Conservation (phyloP, 1,284 basidiomycete species). For the Rhodotorula sp. region DNA sequence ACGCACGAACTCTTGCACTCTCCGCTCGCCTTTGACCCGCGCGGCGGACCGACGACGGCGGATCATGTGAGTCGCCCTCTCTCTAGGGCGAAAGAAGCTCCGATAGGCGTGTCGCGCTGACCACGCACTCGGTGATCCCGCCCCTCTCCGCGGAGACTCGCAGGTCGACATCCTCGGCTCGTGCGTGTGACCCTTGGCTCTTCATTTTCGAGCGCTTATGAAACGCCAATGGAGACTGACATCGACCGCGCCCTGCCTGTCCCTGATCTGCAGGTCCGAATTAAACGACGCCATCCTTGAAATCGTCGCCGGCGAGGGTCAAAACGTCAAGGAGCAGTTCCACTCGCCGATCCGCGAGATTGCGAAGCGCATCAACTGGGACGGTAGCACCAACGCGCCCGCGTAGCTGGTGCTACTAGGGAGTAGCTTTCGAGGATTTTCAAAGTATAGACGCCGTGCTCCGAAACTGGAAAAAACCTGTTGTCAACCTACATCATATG, state of each 20-base stretch:
- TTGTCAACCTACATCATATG: not conserved
- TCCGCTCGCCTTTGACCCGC: constrained; percentile 69
- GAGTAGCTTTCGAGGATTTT: too few species aligned
- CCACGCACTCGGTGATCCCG: constrained; percentile 6
- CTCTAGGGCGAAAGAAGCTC: not conserved
- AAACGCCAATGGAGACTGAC: not conserved
- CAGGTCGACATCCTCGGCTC: constrained; percentile 86
- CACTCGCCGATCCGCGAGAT: constrained; percentile 81
- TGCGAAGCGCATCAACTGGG: constrained; percentile 73
- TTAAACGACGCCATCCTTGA: constrained; percentile 90
- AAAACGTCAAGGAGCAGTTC: constrained; percentile 58
- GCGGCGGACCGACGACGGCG: constrained; percentile 84
- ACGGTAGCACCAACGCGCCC: constrained; percentile 46
- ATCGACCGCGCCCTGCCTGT: too few species aligned
- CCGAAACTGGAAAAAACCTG: not conserved
- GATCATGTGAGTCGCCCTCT: constrained; percentile 37
- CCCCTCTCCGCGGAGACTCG: not conserved
- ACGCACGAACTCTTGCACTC: constrained; percentile 89
- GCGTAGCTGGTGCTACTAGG: too few species aligned
- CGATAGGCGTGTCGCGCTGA: not conserved
- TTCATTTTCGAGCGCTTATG: not conserved
- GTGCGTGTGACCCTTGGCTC: not conserved
- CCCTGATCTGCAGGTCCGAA: constrained; percentile 52
- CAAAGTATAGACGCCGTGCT: too few species aligned
- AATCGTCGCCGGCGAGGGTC: constrained; percentile 72